Evolutionary conservation across 2,329 filamentous ascomycete genomes (phyloP), one percentile per base, ranked within the genome.

Genomic region (Aspergillus luchuensis): DNA sequence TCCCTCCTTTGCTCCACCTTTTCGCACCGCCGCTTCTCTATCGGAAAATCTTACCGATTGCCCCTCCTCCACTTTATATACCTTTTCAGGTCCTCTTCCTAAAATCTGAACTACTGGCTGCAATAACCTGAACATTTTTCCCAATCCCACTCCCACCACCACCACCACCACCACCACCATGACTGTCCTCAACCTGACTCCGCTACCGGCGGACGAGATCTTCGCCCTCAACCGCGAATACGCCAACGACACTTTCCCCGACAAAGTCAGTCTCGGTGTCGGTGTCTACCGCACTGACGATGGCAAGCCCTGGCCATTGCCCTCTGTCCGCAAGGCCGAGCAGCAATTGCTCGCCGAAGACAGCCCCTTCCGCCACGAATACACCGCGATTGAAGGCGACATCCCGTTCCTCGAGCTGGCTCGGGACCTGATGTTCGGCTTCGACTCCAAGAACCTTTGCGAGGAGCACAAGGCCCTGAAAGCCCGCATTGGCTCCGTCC

Each of bases 271-370:
- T 78, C 79, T 97, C 77, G 91, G 92, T 74, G 83, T 97, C 79
- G 93, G 93, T 70, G 92, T 93, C 61, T 97, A 97, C 80, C 86
- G 93, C 74, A 94, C 95, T 72, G 85, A 97, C 79, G 89, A 92
- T 74, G 93, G 91, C 67, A 97, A 97, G 82, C 93, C 93, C n/a
- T 97, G 93, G 93, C 89, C 97, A 62, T 80, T 97, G 62, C 92
- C 93, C 11, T 92, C 96, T 8, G 93, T 97, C 63, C 92, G 91
- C 80, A 93, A 94, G 89, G 92, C 94, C 19, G 74, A 76, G 81
- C 74, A 81, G 69, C 60, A 92, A 69, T 86, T 92, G 70, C 85
- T 96, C 66, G 88, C 87, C 74, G 89, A 90, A 76, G 91, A 97
- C 79, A 91, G 92, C 73, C 85, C 91, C 57, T 85, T 95, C 71